A percentile compares a stretch with the other conserved stretches of the same genome.
phyloP scores from a whole-genome alignment of 805 yeast species.

The Helenozyma baotianmanensis region DNA sequence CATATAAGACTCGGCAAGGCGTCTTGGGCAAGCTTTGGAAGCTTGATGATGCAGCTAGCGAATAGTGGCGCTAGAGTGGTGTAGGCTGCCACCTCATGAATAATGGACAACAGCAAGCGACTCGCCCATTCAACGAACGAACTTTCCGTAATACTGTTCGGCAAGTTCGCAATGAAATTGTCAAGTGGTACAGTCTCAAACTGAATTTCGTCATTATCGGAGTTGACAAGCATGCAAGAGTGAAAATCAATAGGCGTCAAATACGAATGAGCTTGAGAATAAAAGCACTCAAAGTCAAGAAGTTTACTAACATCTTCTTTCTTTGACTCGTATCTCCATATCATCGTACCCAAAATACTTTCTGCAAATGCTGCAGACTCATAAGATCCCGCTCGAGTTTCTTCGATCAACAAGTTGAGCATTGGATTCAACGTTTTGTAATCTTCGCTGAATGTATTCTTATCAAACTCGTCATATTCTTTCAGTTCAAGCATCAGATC shows the following conservation, averaged over 20 bases:
- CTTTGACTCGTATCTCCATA: slow-evolving; percentile 21
- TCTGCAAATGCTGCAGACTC: slow-evolving; percentile 24
- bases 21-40: slow-evolving; percentile 20
- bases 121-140: slow-evolving; percentile 26
- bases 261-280: slow-evolving; percentile 12
- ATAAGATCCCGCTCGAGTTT: slow-evolving; percentile 7
- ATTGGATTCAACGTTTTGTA: slow-evolving; percentile 5
- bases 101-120: slow-evolving; percentile 25
- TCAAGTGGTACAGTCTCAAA: slow-evolving; percentile 12
- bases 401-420: slow-evolving; percentile 14
- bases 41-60: slow-evolving; percentile 23
- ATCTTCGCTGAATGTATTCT: slow-evolving; percentile 1
- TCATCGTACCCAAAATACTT: slow-evolving; percentile 35
- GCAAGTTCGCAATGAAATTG: slow-evolving; percentile 10
- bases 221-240: slow-evolving; percentile 28
- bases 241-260: slow-evolving; percentile 32
- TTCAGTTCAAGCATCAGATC: background rate
- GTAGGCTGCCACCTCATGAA: slow-evolving; percentile 25
- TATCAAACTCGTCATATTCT: background rate
- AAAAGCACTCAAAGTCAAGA: slow-evolving; percentile 18
- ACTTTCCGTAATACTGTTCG: slow-evolving; percentile 3
- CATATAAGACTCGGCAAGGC: slow-evolving; percentile 24
- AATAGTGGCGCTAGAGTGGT: slow-evolving; percentile 30
- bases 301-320: slow-evolving; percentile 15
- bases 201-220: slow-evolving; percentile 14